Evolutionary conservation across 2,329 filamentous ascomycete genomes (phyloP), one percentile per base, ranked within the genome.

Genomic region (Pseudocercospora ulei): DNA sequence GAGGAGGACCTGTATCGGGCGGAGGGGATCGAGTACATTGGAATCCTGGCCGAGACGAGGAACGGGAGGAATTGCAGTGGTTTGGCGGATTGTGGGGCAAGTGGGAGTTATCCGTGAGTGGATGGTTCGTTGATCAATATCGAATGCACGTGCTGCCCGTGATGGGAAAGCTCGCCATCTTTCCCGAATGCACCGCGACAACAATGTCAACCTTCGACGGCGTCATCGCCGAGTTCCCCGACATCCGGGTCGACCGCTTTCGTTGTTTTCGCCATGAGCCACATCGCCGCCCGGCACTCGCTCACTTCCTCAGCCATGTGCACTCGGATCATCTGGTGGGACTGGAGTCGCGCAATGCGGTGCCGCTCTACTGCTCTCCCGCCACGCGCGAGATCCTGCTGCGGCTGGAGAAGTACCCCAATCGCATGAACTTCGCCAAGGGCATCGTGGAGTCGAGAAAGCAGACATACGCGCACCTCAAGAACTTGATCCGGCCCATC

Each of bases 271-370:
- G 17, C 20, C 30, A 22, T 14, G 30, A 33, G 7, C 16, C 16
- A n/a, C 31, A 39, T 12, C 65, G 66, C 4, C 62, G 62, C 3
- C 71, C 80, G 3, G 82, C 85, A 0, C 62, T 90, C 39, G 86
- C 82, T 9, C 90, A 81, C 59, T 94, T 96, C 56, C 69, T 96
- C 16, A 92, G 82, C 60, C 88, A 96, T 71, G 77, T 92, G 2
- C 88, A 95, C 57, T 92, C 81, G 48, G 87, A 95, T 53, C 88
- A 95, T 61, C 71, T 95, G 1, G 71, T 72, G 22, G 87, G 88
- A 0, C 70, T 95, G 1, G 85, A 93, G 51, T 74, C 70, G 7
- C 70, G 87, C 38, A 73, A 76, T 29, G 76, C 82, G 17, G 82
- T 84, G 0, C 94, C 94, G 54, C 75, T 96, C 12, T 95, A 94